Evolutionary conservation across 257 asterid genomes (phyloP).

Genomic region (Nicotiana otophora): DNA sequence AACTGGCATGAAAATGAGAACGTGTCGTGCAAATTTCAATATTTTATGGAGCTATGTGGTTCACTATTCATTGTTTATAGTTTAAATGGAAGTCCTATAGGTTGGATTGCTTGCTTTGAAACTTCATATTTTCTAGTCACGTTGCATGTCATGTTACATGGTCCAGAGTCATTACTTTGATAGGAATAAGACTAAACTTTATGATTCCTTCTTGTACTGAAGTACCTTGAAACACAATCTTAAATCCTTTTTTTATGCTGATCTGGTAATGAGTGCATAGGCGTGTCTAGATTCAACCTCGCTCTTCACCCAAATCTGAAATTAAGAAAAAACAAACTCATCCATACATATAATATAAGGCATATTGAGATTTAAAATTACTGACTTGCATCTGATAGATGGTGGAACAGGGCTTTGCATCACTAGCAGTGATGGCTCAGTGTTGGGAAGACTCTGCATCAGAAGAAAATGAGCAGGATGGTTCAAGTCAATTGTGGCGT

Average conservation of each 20-base stretch:
- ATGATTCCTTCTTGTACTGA: neutral
- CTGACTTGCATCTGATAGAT: slow-evolving; percentile 18
- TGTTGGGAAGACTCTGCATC: slow-evolving; percentile 31
- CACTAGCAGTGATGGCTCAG: slow-evolving; percentile 36
- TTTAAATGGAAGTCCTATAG: neutral
- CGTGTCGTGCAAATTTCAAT: neutral
- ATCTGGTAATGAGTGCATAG: neutral
- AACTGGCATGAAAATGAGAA: neutral
- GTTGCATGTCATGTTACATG: neutral
- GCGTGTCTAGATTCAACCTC: neutral
- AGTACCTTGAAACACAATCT: neutral
- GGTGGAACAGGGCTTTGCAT: slow-evolving; percentile 36
- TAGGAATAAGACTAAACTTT: neutral
- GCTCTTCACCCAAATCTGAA: slow-evolving; percentile 2
- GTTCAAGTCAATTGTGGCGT: slow-evolving; percentile 19
- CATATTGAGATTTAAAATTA: slow-evolving; percentile 6
- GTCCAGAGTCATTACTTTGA: neutral
- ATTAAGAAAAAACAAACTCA: neutral
- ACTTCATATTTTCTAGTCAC: neutral
- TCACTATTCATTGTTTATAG: neutral
- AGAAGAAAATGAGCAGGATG: slow-evolving; percentile 24
- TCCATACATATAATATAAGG: neutral
- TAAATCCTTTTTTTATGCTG: neutral
- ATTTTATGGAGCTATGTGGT: neutral
- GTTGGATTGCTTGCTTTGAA: neutral